A percentile compares a stretch with the other conserved stretches of the same genome.
Conservation (phyloP, 129 eudicot species). For the Erigeron canadensis region DNA sequence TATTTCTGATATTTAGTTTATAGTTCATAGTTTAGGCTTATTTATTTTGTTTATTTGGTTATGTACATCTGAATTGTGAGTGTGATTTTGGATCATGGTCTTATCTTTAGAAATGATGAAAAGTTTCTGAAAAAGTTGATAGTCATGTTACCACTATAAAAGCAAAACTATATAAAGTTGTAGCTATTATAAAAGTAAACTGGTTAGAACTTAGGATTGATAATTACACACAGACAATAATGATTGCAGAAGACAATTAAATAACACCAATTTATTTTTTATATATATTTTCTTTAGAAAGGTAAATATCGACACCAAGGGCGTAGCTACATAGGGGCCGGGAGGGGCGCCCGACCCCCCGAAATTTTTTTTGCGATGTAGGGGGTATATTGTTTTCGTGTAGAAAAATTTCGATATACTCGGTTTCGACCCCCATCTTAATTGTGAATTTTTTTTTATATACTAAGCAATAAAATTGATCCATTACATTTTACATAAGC, state of each 20-base stretch:
- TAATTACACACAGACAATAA: slow-evolving; percentile 4
- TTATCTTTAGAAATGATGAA: slow-evolving; percentile 5
- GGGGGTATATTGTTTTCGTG: too few species aligned
- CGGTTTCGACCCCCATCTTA: too few species aligned
- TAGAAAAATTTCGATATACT: too few species aligned
- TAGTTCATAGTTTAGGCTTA: neutral
- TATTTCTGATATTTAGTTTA: neutral
- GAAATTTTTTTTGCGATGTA: too few species aligned
- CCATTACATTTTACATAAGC: too few species aligned
- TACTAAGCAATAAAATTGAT: too few species aligned
- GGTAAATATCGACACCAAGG: too few species aligned
- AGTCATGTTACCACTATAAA: slow-evolving; percentile 8
- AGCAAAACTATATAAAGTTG: slow-evolving; percentile 18
- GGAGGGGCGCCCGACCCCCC: too few species aligned
- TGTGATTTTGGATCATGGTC: slow-evolving; percentile 5
- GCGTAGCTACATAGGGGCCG: too few species aligned
- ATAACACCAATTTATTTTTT: neutral
- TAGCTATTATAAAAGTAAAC: neutral
- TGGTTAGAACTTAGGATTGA: neutral
- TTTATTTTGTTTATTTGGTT: neutral
- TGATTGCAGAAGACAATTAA: neutral
- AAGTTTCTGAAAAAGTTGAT: slow-evolving; percentile 20
- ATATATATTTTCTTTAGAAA: neutral
- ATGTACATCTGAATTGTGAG: slow-evolving; percentile 14
- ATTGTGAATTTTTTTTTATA: too few species aligned